Conservation (phyloP, 1,284 basidiomycete genomes). For the Chalciporus sp. region DNA sequence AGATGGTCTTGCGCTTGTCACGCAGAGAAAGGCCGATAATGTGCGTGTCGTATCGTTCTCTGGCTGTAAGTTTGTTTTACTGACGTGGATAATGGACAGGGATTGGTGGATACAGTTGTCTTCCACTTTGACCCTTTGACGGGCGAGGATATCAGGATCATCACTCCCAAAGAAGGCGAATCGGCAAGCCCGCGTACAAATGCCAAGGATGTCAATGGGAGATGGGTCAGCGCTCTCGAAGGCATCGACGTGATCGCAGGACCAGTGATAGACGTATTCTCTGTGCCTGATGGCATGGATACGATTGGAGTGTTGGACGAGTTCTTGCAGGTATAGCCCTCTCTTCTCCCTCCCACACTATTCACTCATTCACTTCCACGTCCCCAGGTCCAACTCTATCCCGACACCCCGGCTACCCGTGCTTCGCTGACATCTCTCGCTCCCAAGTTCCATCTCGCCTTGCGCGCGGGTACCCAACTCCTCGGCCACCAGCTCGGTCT, state of each 20-base stretch:
- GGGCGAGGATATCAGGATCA: constrained; percentile 55
- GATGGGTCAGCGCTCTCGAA: constrained; percentile 40
- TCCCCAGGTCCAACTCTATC: constrained; percentile 62
- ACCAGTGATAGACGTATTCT: constrained; percentile 58
- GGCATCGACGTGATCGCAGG: constrained; percentile 64
- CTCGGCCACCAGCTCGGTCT: constrained; percentile 57
- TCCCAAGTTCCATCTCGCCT: constrained; percentile 53
- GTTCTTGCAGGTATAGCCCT: constrained; percentile 53
- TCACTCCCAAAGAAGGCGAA: constrained; percentile 12
- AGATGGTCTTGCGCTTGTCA: constrained; percentile 60
- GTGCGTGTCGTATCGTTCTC: constrained; percentile 41
- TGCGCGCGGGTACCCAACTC: constrained; percentile 52
- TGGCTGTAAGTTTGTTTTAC: not conserved
- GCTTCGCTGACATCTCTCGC: constrained; percentile 46
- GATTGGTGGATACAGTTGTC: constrained; percentile 66
- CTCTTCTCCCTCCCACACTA: not conserved
- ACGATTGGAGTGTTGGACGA: constrained; percentile 68
- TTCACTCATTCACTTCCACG: not conserved
- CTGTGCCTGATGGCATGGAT: constrained; percentile 48
- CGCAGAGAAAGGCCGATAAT: constrained; percentile 61
- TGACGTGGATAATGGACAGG: constrained; percentile 21
- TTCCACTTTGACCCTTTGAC: constrained; percentile 83
- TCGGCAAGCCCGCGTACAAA: constrained; percentile 3
- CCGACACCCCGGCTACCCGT: constrained; percentile 49
- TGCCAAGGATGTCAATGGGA: constrained; percentile 5